Evolutionary conservation across 2,329 filamentous ascomycete species (phyloP).

Genomic region (Amesomyces nigricolor): DNA sequence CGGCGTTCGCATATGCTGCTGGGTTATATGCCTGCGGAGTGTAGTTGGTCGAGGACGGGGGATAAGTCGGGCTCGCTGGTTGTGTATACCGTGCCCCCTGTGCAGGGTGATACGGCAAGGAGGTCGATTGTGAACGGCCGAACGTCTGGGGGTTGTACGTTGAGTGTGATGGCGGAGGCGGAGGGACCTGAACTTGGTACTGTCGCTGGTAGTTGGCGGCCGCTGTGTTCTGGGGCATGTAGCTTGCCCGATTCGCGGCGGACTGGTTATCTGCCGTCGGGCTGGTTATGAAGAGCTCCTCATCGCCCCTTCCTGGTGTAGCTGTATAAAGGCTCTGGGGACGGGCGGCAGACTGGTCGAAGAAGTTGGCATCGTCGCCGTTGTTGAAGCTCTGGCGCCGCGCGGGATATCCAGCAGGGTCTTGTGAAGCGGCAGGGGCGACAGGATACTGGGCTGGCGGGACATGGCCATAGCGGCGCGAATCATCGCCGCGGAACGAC

Average conservation of each 20-base stretch:
- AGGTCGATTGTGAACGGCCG: constrained; percentile 48
- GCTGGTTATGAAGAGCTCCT: constrained; percentile 61
- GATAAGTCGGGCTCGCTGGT: constrained; percentile 34
- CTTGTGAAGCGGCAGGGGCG: constrained; percentile 34
- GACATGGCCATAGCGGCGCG: constrained; percentile 60
- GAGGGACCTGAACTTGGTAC: constrained; percentile 42
- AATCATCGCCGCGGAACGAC: constrained; percentile 59
- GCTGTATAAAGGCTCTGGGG: constrained; percentile 29
- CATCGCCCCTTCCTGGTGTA: constrained; percentile 36
- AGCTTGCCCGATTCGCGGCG: constrained; percentile 23
- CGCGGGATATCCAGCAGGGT: constrained; percentile 32
- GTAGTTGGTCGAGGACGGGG: constrained; percentile 38
- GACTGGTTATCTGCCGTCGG: constrained; percentile 32
- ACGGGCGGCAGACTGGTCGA: constrained; percentile 34
- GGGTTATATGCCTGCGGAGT: constrained; percentile 54
- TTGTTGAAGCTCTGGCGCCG: constrained; percentile 69
- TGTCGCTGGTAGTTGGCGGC: constrained; percentile 49
- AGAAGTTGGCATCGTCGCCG: constrained; percentile 63
- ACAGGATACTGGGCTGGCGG: constrained; percentile 60
- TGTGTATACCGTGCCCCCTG: constrained; percentile 36
- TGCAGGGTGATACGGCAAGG: constrained; percentile 45
- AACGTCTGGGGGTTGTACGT: constrained; percentile 70
- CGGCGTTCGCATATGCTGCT: constrained; percentile 50
- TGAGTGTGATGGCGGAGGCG: constrained; percentile 33
- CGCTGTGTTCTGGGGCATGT: constrained; percentile 39